Evolutionary conservation across 148 eudicot genomes (phyloP).

Genomic region (Simmondsia chinensis): DNA sequence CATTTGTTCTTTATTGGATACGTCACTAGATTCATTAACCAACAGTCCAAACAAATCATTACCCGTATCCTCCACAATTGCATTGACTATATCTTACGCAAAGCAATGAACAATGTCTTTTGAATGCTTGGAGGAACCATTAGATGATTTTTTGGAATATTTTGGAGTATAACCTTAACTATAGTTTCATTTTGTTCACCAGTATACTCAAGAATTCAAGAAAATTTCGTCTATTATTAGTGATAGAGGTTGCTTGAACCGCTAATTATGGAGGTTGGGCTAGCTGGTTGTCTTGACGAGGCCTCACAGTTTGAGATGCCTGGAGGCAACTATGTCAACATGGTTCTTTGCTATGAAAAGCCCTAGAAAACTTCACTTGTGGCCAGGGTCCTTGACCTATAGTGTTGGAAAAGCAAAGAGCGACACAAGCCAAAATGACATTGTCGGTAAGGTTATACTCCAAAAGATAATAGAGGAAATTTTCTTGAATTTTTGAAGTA

Average conservation of each 20-base stretch:
- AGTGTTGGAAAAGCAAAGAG: no score
- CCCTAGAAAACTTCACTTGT: no score
- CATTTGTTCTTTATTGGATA: not conserved
- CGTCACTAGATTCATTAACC: no score
- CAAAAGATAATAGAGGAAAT: not conserved
- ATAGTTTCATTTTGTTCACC: not conserved
- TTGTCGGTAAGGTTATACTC: no score
- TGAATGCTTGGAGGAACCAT: not conserved
- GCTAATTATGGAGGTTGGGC: no score
- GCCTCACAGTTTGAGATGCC: no score
- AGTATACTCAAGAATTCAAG: not conserved
- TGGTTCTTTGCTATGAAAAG: no score
- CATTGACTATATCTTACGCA: not conserved
- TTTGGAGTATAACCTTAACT: not conserved
- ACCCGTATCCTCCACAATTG: not conserved
- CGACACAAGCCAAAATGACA: no score
- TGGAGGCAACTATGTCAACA: no score
- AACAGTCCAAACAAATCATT: not conserved
- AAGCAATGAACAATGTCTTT: not conserved
- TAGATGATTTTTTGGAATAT: not conserved
- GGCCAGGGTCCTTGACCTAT: no score
- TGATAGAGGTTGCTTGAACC: no score
- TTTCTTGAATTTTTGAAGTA: not conserved
- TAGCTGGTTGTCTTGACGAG: no score
- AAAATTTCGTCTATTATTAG: not conserved